These are phyloP conservation scores for Porodaedalea pini DNA, from an alignment of 1,284 basidiomycete species.

Conservation along the genomic window DNA sequence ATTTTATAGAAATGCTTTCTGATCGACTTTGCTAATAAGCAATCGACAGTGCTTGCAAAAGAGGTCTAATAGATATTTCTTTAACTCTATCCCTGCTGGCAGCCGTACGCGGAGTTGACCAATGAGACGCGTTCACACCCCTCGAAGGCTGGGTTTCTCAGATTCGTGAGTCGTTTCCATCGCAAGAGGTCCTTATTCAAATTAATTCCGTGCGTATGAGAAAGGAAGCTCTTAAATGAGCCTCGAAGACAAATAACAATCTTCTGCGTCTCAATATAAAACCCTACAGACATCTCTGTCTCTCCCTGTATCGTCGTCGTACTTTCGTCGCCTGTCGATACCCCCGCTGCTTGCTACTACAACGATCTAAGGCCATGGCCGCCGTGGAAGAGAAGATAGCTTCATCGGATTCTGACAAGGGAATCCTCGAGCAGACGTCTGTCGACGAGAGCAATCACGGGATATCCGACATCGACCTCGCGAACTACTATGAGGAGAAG, in stretches of 20 bases:
- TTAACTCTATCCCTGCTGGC: neutral
- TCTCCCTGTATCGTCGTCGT: too few relatives aligned
- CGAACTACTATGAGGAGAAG: slow-evolving; percentile 48
- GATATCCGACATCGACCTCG: slow-evolving; percentile 36
- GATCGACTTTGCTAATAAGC: too few relatives aligned
- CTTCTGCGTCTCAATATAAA: neutral
- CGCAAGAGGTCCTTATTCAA: neutral
- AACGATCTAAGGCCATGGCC: neutral
- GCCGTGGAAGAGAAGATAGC: neutral
- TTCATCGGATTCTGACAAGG: slow-evolving; percentile 7
- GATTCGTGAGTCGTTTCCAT: neutral
- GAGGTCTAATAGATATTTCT: too few relatives aligned
- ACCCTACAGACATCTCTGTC: neutral
- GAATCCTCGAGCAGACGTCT: slow-evolving; percentile 1
- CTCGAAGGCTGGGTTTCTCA: neutral
- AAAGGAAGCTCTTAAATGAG: neutral
- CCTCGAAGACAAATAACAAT: neutral
- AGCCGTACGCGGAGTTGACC: neutral
- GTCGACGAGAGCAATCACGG: slow-evolving; percentile 5
- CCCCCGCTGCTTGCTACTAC: neutral
- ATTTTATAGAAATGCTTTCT: too few relatives aligned
- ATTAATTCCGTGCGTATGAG: neutral
- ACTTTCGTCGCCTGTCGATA: neutral
- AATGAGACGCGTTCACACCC: neutral
- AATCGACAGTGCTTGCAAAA: too few relatives aligned